A percentile compares a stretch with the other conserved stretches of the same genome.
These are phyloP conservation scores for Pseudopithomyces maydicus DNA, from an alignment of 2,329 filamentous ascomycete genomes.

Conservation along the genomic window DNA sequence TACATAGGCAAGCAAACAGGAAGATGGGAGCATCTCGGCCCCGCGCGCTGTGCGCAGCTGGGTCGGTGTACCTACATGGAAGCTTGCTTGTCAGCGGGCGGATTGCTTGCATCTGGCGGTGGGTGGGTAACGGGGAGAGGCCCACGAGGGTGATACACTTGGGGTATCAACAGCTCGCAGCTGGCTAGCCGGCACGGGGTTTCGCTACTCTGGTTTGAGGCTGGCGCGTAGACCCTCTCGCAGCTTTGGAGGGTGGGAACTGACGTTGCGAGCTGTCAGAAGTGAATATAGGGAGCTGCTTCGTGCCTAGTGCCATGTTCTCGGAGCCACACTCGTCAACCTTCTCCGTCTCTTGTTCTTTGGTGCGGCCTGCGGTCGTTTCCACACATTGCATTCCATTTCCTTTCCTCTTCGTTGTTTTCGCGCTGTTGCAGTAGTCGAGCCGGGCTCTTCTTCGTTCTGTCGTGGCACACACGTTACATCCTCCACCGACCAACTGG, in stretches of 20 bases:
- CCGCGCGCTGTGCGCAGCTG: slow-evolving; percentile 17
- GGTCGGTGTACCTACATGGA: slow-evolving; percentile 23
- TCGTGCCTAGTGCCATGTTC: slow-evolving; percentile 23
- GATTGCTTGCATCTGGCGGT: slow-evolving; percentile 32
- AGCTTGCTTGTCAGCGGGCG: slow-evolving; percentile 21
- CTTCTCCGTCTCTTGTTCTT: slow-evolving; percentile 19
- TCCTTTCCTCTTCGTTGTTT: slow-evolving; percentile 16
- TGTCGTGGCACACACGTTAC: slow-evolving; percentile 13
- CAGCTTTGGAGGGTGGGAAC: slow-evolving; percentile 25
- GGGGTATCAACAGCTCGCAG: slow-evolving; percentile 33
- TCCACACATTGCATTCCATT: slow-evolving; percentile 15
- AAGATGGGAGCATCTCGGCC: slow-evolving; percentile 22
- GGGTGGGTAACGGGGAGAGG: slow-evolving; percentile 28
- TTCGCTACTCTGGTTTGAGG: slow-evolving; percentile 40
- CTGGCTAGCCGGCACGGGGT: slow-evolving; percentile 39
- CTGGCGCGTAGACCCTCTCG: slow-evolving; percentile 39
- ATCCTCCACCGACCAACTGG: slow-evolving; percentile 10
- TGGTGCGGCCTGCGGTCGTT: slow-evolving; percentile 31
- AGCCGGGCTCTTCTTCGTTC: slow-evolving; percentile 42
- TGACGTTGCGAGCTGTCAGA: slow-evolving; percentile 29
- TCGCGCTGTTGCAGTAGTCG: slow-evolving; percentile 23
- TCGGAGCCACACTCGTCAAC: slow-evolving; percentile 26
- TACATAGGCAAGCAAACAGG: too few relatives aligned
- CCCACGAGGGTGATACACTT: slow-evolving; percentile 39
- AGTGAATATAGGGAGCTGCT: slow-evolving; percentile 40